A percentile compares a stretch with the other conserved stretches of the same genome.
These are phyloP conservation scores for Xylaria venustula DNA, from an alignment of 495 filamentous ascomycete genomes.

Conservation along the genomic window DNA sequence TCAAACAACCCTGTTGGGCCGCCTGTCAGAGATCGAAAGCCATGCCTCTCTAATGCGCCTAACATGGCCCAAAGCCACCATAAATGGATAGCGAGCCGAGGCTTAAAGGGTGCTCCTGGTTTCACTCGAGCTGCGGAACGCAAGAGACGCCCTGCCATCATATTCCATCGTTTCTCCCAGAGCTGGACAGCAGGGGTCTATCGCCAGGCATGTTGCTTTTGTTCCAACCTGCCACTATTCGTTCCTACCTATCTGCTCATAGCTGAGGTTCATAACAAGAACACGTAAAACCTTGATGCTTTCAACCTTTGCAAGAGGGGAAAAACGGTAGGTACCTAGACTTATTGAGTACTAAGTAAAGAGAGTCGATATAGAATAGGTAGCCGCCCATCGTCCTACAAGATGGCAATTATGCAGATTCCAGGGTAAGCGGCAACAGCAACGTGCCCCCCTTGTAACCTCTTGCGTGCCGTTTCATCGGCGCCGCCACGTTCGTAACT, in stretches of 20 bases:
- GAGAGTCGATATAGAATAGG: too few species aligned
- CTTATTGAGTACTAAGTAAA: not conserved
- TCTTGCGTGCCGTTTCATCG: not conserved
- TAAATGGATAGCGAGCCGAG: not conserved
- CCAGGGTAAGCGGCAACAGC: not conserved
- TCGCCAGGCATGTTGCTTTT: not conserved
- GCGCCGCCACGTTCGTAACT: not conserved
- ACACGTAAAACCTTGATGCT: too few species aligned
- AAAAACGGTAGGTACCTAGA: too few species aligned
- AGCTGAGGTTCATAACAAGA: too few species aligned
- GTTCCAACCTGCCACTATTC: not conserved
- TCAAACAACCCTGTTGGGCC: too few species aligned
- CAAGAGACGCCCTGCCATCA: not conserved
- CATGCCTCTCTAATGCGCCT: not conserved
- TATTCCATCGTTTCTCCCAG: not conserved
- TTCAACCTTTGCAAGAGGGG: too few species aligned
- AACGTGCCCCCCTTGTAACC: not conserved
- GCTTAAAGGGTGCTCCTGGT: constrained; percentile 4
- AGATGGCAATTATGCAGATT: not conserved
- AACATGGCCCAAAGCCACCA: too few species aligned
- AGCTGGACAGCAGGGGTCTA: too few species aligned
- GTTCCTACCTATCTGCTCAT: too few species aligned
- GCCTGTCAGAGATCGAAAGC: not conserved
- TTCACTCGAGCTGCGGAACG: constrained; percentile 1
- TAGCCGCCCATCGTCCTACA: too few species aligned